These are phyloP conservation scores for Arthonia radiata DNA, from an alignment of 495 filamentous ascomycete species.

Conservation along the genomic window DNA sequence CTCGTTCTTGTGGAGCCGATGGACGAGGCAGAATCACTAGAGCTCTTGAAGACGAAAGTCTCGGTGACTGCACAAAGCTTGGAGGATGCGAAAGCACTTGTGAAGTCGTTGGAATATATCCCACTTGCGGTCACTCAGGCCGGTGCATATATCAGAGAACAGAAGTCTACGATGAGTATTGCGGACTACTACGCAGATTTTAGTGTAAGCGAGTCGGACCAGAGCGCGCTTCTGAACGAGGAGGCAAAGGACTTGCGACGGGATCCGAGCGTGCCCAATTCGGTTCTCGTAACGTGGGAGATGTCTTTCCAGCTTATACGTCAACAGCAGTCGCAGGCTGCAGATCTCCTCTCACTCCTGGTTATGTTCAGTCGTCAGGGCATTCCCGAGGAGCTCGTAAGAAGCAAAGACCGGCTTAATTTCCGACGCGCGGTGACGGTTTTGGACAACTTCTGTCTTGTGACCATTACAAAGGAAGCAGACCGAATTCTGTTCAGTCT, in stretches of 20 bases:
- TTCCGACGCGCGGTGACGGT: no score
- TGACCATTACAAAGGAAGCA: slow-evolving; percentile 8
- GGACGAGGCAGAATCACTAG: slow-evolving; percentile 8
- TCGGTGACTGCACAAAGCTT: not conserved
- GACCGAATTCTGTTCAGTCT: slow-evolving; percentile 11
- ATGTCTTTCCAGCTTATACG: slow-evolving; percentile 13
- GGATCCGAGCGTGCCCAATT: slow-evolving; percentile 1
- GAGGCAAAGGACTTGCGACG: slow-evolving; percentile 1
- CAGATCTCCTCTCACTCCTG: slow-evolving; percentile 21
- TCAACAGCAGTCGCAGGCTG: slow-evolving; percentile 13
- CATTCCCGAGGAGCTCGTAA: slow-evolving; percentile 16
- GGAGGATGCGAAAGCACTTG: slow-evolving; percentile 8
- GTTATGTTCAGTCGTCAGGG: slow-evolving; percentile 17
- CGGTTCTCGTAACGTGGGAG: slow-evolving; percentile 2
- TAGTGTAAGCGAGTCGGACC: not conserved
- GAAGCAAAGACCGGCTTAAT: slow-evolving; percentile 3
- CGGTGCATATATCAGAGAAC: slow-evolving; percentile 22
- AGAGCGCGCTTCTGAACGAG: not conserved
- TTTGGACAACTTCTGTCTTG: no score
- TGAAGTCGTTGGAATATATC: slow-evolving; percentile 15
- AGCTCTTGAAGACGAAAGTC: not conserved
- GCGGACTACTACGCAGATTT: not conserved
- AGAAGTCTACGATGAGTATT: slow-evolving; percentile 4
- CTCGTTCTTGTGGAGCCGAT: slow-evolving; percentile 13
- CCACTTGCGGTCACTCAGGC: slow-evolving; percentile 26